Conservation (phyloP, 2,329 filamentous ascomycete species). For the Epichloe festucae region DNA sequence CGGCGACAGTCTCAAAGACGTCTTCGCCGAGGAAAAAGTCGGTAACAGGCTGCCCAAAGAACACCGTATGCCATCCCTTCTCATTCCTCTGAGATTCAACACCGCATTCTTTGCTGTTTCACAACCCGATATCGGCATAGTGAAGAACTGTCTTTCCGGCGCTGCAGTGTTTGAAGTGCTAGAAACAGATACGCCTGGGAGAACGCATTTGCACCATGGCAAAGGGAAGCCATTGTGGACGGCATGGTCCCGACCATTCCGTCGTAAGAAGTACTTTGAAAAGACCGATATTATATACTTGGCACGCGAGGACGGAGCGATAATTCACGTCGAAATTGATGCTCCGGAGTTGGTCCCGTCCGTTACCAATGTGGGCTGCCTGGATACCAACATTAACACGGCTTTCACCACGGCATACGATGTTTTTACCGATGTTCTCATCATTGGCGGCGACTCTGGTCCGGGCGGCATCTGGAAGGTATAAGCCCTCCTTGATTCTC, state of each 20-base stretch:
- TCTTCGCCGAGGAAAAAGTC: conserved; percentile 32
- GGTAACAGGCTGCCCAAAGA: conserved; percentile 38
- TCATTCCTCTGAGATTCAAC: conserved; percentile 60
- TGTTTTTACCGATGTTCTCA: conserved; percentile 59
- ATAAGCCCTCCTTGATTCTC: conserved; percentile 1
- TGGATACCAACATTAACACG: conserved; percentile 62
- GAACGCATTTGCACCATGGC: conserved; percentile 35
- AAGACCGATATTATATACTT: conserved; percentile 72
- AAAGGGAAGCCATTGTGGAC: conserved; percentile 54
- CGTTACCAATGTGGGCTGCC: conserved; percentile 44
- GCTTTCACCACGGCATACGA: conserved; percentile 69
- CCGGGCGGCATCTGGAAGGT: conserved; percentile 66
- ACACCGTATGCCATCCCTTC: conserved; percentile 49
- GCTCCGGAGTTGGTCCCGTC: conserved; percentile 40
- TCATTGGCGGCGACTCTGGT: conserved; percentile 67
- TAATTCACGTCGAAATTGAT: conserved; percentile 60
- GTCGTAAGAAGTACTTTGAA: conserved; percentile 47
- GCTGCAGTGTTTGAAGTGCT: conserved; percentile 35
- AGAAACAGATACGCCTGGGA: conserved; percentile 24
- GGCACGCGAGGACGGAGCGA: conserved; percentile 72
- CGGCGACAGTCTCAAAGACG: conserved; percentile 31
- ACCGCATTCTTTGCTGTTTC: conserved; percentile 60
- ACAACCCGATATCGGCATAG: conserved; percentile 42
- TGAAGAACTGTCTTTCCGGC: conserved; percentile 39
- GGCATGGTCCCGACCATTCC: conserved; percentile 68